Evolutionary conservation across 75 land plant genomes (phyloP), one percentile per base, ranked within the genome.

Genomic region (Chamaecyparis obtusa): DNA sequence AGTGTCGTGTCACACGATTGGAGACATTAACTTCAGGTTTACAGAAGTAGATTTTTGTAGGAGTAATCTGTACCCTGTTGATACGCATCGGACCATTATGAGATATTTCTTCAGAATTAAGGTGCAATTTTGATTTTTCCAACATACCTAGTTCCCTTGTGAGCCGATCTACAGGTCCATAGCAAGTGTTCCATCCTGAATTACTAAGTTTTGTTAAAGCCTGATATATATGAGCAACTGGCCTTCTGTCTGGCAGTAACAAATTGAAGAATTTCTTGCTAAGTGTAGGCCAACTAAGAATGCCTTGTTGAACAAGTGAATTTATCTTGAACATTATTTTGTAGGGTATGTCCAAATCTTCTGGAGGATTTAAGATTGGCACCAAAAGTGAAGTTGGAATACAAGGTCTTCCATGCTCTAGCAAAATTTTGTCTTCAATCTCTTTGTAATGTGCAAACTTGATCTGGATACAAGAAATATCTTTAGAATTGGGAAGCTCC

Each of bases 11-110:
- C 9, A 97, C 95, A 32, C 96, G 92, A 87, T 97, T 96, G 15
- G 98, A 96, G 8, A 94, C 88, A 85, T 93, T 93, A 30, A 94
- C 86, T 83, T 97, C 99, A 14, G 99, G 99, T 41, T 95, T 96
- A 88, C 77, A 86, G 83, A 95, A 97, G 69, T 94, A 97, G 1
- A 97, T 91, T 89, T 92, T 97, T 24, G 89, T 85, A 33, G 98
- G 99, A 36, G 98, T 97, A 27, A 97, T 89, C 24, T 91, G 93
- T 37, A 96, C 90, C 83, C 95, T 89, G 55, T 91, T 90, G 39
- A 94, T 89, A 79, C 91, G 88, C 8, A 93, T 90, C 83, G 91
- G 88, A 2, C 95, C 94, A 86, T 60, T 79, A 87, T 90, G 84
- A 16, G 87, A 84, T 43, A 89, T 91, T 4, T 60, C 72, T 30